phyloP scores from a whole-genome alignment of 306 rosid species.

The Quercus berberidifolia region DNA sequence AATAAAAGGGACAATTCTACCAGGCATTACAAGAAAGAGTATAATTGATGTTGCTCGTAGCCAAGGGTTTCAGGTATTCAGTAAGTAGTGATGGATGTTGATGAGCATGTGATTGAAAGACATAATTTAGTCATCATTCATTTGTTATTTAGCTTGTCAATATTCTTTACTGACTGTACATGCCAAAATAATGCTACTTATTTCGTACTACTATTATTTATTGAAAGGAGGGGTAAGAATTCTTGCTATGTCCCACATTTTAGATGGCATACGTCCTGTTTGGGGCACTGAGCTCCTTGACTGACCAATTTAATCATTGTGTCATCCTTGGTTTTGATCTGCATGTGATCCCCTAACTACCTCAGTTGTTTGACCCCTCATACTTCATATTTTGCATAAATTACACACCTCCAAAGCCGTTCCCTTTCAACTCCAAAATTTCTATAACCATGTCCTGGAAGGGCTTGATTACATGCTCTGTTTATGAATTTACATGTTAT shows the following conservation, averaged over 20 bases:
- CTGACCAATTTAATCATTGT: background rate
- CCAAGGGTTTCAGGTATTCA: slow-evolving; percentile 82
- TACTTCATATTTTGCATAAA: no score
- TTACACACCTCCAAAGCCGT: no score
- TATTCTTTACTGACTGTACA: slow-evolving; percentile 1
- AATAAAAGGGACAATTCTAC: slow-evolving; percentile 91
- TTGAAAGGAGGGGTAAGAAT: background rate
- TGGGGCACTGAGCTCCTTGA: background rate
- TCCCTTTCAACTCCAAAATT: no score
- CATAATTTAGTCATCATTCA: background rate
- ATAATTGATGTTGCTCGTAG: slow-evolving; percentile 88
- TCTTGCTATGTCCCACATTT: background rate
- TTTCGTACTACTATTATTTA: background rate
- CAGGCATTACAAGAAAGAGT: slow-evolving; percentile 96
- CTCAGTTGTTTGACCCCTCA: background rate
- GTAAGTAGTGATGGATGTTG: slow-evolving; percentile 17
- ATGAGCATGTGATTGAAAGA: slow-evolving; percentile 12
- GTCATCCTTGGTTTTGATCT: background rate
- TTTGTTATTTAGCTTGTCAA: background rate
- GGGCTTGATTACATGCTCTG: no score
- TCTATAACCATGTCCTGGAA: no score
- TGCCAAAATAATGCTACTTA: background rate
- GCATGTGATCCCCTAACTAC: no score
- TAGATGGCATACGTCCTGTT: background rate
- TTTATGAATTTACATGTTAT: no score